Base-by-base conservation (phyloP, 1,139 yeast genomes). In the Yamadazyma atmosphaerica region DNA sequence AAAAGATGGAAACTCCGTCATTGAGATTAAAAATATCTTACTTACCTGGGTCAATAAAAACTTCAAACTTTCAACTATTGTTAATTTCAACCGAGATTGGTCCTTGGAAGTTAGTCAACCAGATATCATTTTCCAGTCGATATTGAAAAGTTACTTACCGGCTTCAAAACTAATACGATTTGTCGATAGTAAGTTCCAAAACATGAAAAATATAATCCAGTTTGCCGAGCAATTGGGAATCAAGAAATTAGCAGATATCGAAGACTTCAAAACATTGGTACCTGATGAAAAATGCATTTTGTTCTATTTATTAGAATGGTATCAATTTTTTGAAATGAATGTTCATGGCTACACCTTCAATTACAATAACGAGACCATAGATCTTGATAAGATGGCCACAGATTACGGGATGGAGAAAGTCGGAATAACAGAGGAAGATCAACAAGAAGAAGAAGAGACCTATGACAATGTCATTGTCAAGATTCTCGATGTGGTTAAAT, bases 251-350 rank as follows among this genome's bases (percentile, higher is more conserved):
- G 68, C 80, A n/a, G 86, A 81, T 41, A 72, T 71, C 1, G 84
- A 79, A 33, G 87, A 82, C 56, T 72, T 83, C 41, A 65, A 65
- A 35, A 63, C 67, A 11, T 53, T 64, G 17, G 69, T 66, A 18
- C 85, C 85, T 0, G 88, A 83, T 50, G 89, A 83, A 50, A 74
- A 80, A 46, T 74, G 83, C 32, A 65, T 83, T n/a, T 70, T 83
- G 50, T 75, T 83, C 13, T 82, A 79, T 52, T 61, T 81, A n/a
- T 73, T 83, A 18, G 80, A 81, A 51, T 79, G 85, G 82, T 81
- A 74, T 57, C 81, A 79, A 43, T 70, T 71, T 27, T 63, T 51
- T 67, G 83, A 60, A 53, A 42, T 58, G 31, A 58, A 54, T 16
- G 37, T 49, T 26, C 38, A 25, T 12, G 43, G 29, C 6, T 28